phyloP scores from a whole-genome alignment of 257 asterid species.

The Apocynum venetum region DNA sequence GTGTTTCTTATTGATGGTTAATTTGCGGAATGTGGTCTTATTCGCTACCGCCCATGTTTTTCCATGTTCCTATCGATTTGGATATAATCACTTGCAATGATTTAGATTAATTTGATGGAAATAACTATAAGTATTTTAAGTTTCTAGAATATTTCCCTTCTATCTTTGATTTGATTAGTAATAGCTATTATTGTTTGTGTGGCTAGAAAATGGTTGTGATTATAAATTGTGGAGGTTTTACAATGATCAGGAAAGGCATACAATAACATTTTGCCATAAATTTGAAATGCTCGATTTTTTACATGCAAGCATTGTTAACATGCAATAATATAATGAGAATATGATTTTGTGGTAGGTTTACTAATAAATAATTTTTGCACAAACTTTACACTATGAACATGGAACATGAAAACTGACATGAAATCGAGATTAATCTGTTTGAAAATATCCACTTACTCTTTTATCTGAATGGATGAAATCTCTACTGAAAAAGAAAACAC shows the following conservation, averaged over 20 bases:
- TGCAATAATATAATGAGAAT: too few relatives aligned
- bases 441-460: too few relatives aligned
- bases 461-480: too few relatives aligned
- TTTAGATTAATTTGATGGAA: background rate
- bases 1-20: background rate
- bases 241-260: background rate
- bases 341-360: too few relatives aligned
- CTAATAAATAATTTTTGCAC: too few relatives aligned
- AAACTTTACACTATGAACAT: too few relatives aligned
- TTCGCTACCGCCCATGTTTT: background rate
- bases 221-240: too few relatives aligned
- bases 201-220: background rate
- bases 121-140: background rate
- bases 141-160: background rate
- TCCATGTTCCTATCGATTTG: background rate
- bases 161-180: background rate
- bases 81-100: background rate
- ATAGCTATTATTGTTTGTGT: background rate
- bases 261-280: background rate
- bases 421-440: too few relatives aligned
- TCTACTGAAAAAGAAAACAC: too few relatives aligned
- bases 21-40: background rate
- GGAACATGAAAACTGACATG: too few relatives aligned
- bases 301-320: too few relatives aligned
- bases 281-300: too few relatives aligned